A percentile compares a stretch with the other conserved stretches of the same genome.
phyloP scores from a whole-genome alignment of 1,139 yeast genomes.

The Torulaspora pretoriensis region DNA sequence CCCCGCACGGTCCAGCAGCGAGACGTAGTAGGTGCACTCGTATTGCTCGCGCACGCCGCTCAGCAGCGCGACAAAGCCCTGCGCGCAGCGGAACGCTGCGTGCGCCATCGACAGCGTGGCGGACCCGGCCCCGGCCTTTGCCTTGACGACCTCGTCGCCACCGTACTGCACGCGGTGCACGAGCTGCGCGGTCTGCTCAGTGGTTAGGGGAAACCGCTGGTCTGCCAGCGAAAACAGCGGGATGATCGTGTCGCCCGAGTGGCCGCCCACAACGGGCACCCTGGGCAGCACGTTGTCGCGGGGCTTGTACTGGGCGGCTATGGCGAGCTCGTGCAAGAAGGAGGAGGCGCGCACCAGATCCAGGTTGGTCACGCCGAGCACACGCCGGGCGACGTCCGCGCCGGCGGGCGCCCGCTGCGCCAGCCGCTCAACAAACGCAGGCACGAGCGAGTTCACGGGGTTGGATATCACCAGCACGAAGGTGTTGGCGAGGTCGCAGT shows the following conservation, averaged over 20 bases:
- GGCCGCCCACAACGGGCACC: constrained; percentile 93
- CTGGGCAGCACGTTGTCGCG: constrained; percentile 28
- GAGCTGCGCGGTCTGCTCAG: constrained; percentile 38
- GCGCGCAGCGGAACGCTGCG: constrained; percentile 81
- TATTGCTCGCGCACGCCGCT: constrained; percentile 19
- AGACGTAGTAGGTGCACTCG: constrained; percentile 26
- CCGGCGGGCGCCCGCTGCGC: constrained; percentile 40
- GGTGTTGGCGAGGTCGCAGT: constrained; percentile 25
- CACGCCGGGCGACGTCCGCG: constrained; percentile 70
- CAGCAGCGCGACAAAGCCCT: constrained; percentile 55
- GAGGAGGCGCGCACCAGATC: constrained; percentile 89
- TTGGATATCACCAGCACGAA: constrained; percentile 78
- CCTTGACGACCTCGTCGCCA: constrained; percentile 95
- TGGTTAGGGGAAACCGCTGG: constrained; percentile 9
- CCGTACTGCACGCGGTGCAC: constrained; percentile 71
- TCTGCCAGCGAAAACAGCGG: constrained; percentile 61
- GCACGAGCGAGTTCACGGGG: constrained; percentile 95
- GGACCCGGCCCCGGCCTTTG: constrained; percentile 92
- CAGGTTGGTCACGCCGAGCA: constrained; percentile 90
- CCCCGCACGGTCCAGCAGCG: constrained; percentile 28
- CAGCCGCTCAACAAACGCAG: constrained; percentile 77
- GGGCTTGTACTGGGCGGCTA: constrained; percentile 43
- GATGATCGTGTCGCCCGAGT: constrained; percentile 91
- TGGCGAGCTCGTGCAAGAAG: constrained; percentile 58
- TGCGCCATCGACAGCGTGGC: constrained; percentile 97